Conservation (phyloP, 129 eudicot genomes). For the Dittrichia graveolens region DNA sequence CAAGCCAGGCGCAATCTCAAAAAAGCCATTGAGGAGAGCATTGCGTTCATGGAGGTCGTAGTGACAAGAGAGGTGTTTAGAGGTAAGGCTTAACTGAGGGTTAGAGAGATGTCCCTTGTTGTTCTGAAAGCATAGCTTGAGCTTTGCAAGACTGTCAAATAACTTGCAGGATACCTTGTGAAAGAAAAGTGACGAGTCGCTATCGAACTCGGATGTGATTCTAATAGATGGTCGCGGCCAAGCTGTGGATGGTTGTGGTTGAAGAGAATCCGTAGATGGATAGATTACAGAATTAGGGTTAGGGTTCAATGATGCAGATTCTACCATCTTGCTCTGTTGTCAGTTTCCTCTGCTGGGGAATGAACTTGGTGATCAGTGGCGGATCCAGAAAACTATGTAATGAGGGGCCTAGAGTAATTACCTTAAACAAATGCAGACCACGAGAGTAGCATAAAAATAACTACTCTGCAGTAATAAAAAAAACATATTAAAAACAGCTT, state of each 20-base stretch:
- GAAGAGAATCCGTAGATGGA: conserved; percentile 9
- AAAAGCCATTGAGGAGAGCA: conserved; percentile 54
- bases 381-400: too few species aligned
- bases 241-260: conserved; percentile 8
- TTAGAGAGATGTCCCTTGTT: conserved; percentile 64
- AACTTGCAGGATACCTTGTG: conserved; percentile 82
- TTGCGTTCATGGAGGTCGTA: conserved; percentile 71
- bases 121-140: conserved; percentile 69
- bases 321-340: conserved; percentile 12
- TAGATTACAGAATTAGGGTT: background rate
- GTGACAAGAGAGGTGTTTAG: conserved; percentile 57
- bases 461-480: too few species aligned
- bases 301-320: conserved; percentile 17
- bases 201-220: conserved; percentile 82
- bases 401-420: too few species aligned
- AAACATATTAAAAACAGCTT: too few species aligned
- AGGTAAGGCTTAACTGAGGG: conserved; percentile 54
- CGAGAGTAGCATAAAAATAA: too few species aligned
- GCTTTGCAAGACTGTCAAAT: conserved; percentile 59
- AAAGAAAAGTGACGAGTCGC: conserved; percentile 60
- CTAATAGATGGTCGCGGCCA: conserved; percentile 50
- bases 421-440: too few species aligned
- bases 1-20: conserved; percentile 57
- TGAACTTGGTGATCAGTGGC: too few species aligned
- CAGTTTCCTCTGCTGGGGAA: background rate